A percentile compares a stretch with the other conserved stretches of the same genome.
These are phyloP conservation scores for Orbilia brochopaga DNA, from an alignment of 2,329 filamentous ascomycete species.

Conservation along the genomic window DNA sequence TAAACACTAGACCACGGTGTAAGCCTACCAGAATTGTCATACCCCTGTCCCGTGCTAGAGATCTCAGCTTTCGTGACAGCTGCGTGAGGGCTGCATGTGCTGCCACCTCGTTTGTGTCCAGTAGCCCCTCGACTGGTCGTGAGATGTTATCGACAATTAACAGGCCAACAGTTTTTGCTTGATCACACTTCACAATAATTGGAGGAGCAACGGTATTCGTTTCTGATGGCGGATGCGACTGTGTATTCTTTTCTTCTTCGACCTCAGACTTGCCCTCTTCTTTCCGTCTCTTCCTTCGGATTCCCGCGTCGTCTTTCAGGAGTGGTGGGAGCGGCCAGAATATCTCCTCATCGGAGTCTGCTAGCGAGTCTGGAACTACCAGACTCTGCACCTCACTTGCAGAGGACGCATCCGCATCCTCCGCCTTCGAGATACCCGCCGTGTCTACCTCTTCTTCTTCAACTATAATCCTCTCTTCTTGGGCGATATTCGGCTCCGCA, in stretches of 20 bases:
- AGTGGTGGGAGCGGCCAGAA: conserved; percentile 34
- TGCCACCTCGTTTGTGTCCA: conserved; percentile 22
- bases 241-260: background rate
- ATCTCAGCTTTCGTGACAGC: conserved; percentile 22
- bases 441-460: background rate
- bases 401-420: background rate
- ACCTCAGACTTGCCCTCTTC: background rate
- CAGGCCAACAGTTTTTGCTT: conserved; percentile 14
- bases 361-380: conserved; percentile 36
- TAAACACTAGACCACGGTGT: background rate
- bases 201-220: background rate
- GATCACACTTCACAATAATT: background rate
- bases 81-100: conserved; percentile 13
- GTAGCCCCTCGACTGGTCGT: conserved; percentile 22
- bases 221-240: background rate
- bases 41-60: conserved; percentile 17
- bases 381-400: conserved; percentile 4
- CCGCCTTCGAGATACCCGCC: background rate
- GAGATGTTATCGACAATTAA: conserved; percentile 46
- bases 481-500: background rate
- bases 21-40: conserved; percentile 35
- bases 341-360: conserved; percentile 48
- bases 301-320: conserved; percentile 35
- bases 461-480: background rate
- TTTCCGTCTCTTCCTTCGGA: conserved; percentile 20